phyloP scores from a whole-genome alignment of 176 grass and related monocot species.

The Oryza nivara region DNA sequence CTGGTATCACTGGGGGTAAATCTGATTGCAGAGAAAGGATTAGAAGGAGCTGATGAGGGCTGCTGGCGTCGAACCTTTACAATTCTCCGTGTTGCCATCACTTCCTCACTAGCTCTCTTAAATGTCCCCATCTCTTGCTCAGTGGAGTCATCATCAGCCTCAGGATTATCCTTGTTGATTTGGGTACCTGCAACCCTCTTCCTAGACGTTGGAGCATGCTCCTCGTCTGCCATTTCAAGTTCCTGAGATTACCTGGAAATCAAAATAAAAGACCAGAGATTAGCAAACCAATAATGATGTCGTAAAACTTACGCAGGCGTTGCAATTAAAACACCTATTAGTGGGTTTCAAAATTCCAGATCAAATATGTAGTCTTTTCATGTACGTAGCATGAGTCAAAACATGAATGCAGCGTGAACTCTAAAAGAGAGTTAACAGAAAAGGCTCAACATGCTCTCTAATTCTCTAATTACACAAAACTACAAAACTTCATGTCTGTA shows the following conservation, averaged over 20 bases:
- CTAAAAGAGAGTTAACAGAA: neutral
- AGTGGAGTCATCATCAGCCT: conserved; percentile 67
- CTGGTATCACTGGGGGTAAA: conserved; percentile 57
- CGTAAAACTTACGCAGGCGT: neutral
- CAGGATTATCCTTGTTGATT: conserved; percentile 87
- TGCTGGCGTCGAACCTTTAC: conserved; percentile 81
- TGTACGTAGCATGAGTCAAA: neutral
- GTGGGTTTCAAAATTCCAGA: neutral
- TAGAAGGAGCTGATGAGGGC: conserved; percentile 56
- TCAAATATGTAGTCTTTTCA: neutral
- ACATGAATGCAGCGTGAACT: neutral
- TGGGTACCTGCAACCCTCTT: conserved; percentile 85
- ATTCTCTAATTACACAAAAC: neutral
- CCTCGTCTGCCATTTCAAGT: conserved; percentile 65
- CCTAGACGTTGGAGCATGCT: conserved; percentile 71
- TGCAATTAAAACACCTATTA: conserved; percentile 1
- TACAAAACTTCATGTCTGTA: neutral
- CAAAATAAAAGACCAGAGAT: neutral
- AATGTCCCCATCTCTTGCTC: conserved; percentile 78
- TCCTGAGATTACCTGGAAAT: conserved; percentile 31
- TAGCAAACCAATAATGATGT: conserved; percentile 13
- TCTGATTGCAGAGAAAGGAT: conserved; percentile 82
- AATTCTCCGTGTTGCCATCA: conserved; percentile 85
- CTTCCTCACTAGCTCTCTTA: conserved; percentile 95
- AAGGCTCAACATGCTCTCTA: neutral